A percentile compares a stretch with the other conserved stretches of the same genome.
Evolutionary conservation across 352 stramenopile species (phyloP).

Genomic region (Pythium guiyangense): DNA sequence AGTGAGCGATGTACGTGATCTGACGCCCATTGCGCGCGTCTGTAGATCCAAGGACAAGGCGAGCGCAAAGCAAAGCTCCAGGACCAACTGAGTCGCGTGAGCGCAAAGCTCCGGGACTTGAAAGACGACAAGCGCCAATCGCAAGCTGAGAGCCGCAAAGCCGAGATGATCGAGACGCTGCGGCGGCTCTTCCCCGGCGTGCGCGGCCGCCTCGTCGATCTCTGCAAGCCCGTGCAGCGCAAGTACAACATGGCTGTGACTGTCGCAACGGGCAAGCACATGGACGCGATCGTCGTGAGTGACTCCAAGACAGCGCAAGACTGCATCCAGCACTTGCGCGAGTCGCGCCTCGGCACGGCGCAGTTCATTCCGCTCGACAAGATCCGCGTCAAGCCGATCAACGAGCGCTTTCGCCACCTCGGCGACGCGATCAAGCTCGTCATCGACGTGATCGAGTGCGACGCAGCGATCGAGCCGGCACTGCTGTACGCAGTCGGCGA

Average conservation of each 20-base stretch:
- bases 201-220: constrained; percentile 93
- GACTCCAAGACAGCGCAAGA: constrained; percentile 82
- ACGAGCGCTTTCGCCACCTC: constrained; percentile 93
- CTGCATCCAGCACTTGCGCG: constrained; percentile 93
- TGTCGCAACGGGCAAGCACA: constrained; percentile 96
- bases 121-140: constrained; percentile 91
- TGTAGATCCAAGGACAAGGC: constrained; percentile 48
- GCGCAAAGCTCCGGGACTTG: constrained; percentile 88
- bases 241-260: constrained; percentile 98
- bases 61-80: constrained; percentile 60
- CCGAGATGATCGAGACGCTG: constrained; percentile 76
- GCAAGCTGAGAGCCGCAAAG: constrained; percentile 84
- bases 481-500: constrained; percentile 95
- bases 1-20: background rate
- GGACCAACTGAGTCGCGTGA: constrained; percentile 64
- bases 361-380: constrained; percentile 98
- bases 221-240: constrained; percentile 95
- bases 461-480: constrained; percentile 90
- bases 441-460: constrained; percentile 95
- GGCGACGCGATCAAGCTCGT: constrained; percentile 91
- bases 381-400: constrained; percentile 87
- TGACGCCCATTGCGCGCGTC: background rate
- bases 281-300: constrained; percentile 89
- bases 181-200: constrained; percentile 91
- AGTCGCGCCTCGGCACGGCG: constrained; percentile 91